phyloP scores from a whole-genome alignment of 2,329 filamentous ascomycete species.

The Ophiostoma triangulosporum region DNA sequence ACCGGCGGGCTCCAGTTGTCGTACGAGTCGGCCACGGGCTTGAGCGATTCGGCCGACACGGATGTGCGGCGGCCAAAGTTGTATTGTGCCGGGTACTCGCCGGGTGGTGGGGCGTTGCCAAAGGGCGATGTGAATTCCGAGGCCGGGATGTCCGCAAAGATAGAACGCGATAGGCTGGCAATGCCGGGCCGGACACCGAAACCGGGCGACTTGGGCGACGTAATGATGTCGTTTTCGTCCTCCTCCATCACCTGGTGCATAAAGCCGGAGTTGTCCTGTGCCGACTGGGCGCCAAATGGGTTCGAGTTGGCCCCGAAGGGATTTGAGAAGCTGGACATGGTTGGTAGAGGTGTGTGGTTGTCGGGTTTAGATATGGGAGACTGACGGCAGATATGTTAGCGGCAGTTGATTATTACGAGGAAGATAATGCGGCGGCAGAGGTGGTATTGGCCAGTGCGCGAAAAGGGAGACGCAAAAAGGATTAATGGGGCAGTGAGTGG shows the following conservation, averaged over 20 bases:
- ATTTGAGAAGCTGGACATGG: conserved; percentile 70
- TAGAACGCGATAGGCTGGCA: neutral
- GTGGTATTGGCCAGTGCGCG: neutral
- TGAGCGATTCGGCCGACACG: conserved; percentile 91
- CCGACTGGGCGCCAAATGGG: conserved; percentile 47
- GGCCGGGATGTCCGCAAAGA: conserved; percentile 3
- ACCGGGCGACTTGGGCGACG: conserved; percentile 45
- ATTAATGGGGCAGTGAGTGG: too few species aligned
- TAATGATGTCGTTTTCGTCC: conserved; percentile 65
- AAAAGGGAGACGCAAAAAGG: neutral
- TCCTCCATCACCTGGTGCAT: conserved; percentile 59
- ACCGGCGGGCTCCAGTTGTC: conserved; percentile 84
- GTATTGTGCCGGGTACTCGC: conserved; percentile 80
- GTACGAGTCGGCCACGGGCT: conserved; percentile 68
- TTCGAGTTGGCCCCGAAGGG: conserved; percentile 54
- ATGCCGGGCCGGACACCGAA: neutral
- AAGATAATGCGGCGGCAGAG: neutral
- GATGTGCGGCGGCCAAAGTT: conserved; percentile 88
- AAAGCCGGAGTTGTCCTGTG: neutral
- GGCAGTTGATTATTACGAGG: too few species aligned
- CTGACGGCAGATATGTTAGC: too few species aligned
- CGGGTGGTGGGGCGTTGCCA: conserved; percentile 38
- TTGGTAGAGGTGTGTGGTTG: neutral
- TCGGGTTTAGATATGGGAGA: neutral
- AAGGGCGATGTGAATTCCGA: conserved; percentile 30